phyloP scores from a whole-genome alignment of 345 rosid genomes.

The Eucalyptus albens region DNA sequence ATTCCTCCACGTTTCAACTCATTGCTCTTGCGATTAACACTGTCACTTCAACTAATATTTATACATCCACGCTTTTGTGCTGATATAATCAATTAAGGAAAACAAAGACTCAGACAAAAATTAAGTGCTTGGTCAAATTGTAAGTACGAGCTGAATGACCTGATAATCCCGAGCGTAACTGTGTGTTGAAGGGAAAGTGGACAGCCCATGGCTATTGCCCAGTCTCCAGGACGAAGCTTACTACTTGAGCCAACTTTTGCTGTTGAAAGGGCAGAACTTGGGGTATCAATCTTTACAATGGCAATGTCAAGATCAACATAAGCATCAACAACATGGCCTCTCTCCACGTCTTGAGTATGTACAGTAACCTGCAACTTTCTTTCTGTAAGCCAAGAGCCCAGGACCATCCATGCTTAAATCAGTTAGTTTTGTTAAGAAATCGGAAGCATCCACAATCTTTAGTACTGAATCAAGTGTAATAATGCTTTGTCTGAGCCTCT shows the following conservation, averaged over 20 bases:
- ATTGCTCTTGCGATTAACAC: not conserved
- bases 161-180: not conserved
- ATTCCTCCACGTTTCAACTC: not conserved
- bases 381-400: no score
- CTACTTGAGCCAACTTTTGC: not conserved
- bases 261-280: not conserved
- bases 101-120: not conserved
- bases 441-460: no score
- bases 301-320: not conserved
- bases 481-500: no score
- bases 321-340: no score
- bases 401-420: no score
- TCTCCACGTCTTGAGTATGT: no score
- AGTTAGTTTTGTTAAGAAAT: fast-evolving
- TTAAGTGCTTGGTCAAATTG: not conserved
- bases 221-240: not conserved
- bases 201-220: not conserved
- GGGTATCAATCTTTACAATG: not conserved
- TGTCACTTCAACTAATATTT: no score
- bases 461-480: no score
- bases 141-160: not conserved
- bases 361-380: no score
- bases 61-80: no score
- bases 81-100: not conserved
- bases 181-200: no score